Percentiles rank a stretch among this genome's conserved stretches.
phyloP scores from a whole-genome alignment of 306 rosid species.

The Abrus pulchellus region DNA sequence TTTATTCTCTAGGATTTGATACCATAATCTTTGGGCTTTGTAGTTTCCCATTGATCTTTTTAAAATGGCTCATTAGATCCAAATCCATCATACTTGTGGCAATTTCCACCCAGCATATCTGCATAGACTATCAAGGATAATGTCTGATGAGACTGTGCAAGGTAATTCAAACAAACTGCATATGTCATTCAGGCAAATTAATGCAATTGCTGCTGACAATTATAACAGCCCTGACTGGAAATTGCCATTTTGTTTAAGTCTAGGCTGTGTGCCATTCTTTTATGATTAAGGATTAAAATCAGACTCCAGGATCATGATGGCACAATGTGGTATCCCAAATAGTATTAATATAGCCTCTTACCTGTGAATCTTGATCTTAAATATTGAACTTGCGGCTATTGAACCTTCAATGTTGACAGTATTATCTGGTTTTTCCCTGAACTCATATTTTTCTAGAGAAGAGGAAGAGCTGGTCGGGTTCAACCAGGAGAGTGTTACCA shows the following conservation, averaged over 20 bases:
- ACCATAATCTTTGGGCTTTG: conserved; percentile 20
- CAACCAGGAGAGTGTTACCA: conserved; percentile 95
- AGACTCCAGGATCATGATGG: background rate
- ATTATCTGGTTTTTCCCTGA: conserved; percentile 35
- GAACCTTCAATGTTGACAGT: conserved; percentile 18
- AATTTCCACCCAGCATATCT: background rate
- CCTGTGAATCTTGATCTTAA: conserved; percentile 20
- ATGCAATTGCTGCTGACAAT: conserved; percentile 30
- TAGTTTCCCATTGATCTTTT: background rate
- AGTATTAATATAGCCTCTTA: background rate
- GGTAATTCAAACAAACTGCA: conserved; percentile 15
- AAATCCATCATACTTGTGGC: conserved; percentile 1
- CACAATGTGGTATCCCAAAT: background rate
- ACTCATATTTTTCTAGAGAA: conserved; percentile 67
- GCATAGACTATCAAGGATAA: conserved; percentile 4
- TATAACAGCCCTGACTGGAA: conserved; percentile 6
- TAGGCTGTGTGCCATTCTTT: conserved; percentile 8
- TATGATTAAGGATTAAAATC: background rate
- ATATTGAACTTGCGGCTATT: conserved; percentile 31
- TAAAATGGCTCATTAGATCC: background rate
- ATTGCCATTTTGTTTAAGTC: background rate
- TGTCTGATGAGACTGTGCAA: background rate
- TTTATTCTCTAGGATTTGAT: conserved; percentile 23
- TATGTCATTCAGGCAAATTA: background rate
- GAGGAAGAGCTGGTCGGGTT: conserved; percentile 99